Percentiles rank a stretch among this genome's conserved stretches.
These are phyloP conservation scores for Acanthamoeba lenticulata DNA, from an alignment of 208 protist genomes.

Conservation along the genomic window DNA sequence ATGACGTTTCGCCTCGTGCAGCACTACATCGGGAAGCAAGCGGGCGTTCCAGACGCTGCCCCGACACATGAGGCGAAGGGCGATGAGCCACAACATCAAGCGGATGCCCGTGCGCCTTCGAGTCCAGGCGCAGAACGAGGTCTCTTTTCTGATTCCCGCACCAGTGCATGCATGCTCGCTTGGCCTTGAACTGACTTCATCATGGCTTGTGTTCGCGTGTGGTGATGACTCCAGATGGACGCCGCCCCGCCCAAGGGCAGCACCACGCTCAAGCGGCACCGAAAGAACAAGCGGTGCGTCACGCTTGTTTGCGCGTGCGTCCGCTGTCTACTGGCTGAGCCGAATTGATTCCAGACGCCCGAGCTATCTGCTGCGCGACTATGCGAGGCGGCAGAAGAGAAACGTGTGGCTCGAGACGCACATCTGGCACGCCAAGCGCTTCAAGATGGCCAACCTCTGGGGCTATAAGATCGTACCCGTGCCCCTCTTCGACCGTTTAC, in stretches of 20 bases:
- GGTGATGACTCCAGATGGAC: not conserved
- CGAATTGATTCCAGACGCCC: slow-evolving; percentile 77
- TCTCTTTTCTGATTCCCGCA: not conserved
- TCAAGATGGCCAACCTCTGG: slow-evolving; percentile 80
- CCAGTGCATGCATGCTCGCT: no score
- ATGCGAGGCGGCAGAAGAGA: slow-evolving; percentile 72
- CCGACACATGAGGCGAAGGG: slow-evolving; percentile 78
- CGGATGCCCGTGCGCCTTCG: slow-evolving; percentile 78
- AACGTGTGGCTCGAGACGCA: slow-evolving; percentile 83
- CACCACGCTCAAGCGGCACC: slow-evolving; percentile 27
- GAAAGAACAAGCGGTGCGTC: not conserved
- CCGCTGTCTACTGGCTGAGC: no score
- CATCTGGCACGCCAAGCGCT: slow-evolving; percentile 86
- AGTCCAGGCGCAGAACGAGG: slow-evolving; percentile 33
- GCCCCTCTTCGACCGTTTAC: no score
- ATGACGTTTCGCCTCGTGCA: not conserved
- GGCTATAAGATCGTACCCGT: slow-evolving; percentile 76
- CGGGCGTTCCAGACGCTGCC: slow-evolving; percentile 81
- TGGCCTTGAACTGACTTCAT: no score
- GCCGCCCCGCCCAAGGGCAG: not conserved
- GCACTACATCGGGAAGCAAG: slow-evolving; percentile 28
- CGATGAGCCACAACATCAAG: slow-evolving; percentile 84
- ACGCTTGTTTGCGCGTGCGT: not conserved
- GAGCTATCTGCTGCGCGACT: slow-evolving; percentile 74
- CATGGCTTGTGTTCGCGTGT: not conserved